Evolutionary conservation across 805 yeast species (phyloP).

Genomic region (Suhomyces kilbournensis): DNA sequence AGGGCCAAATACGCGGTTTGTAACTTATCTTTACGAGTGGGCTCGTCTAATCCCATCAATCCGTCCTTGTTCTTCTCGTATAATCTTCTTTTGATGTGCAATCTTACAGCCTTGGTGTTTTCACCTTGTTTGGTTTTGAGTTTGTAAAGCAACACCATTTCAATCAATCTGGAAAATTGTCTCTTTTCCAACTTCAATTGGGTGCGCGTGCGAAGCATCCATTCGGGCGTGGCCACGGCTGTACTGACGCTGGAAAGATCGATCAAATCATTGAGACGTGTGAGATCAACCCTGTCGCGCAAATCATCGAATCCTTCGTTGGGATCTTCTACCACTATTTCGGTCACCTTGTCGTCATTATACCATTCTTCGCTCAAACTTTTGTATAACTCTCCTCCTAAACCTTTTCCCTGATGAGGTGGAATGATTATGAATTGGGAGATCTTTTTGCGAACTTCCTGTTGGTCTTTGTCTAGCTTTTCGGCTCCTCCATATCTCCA

Average conservation of each 20-base stretch:
- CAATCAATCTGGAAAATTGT: constrained; percentile 74
- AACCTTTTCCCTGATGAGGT: constrained; percentile 68
- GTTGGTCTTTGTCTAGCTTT: constrained; percentile 45
- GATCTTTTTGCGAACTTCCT: constrained; percentile 61
- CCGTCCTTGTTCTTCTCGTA: constrained; percentile 81
- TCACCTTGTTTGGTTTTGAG: constrained; percentile 20
- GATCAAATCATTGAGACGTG: constrained; percentile 17
- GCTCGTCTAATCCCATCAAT: constrained; percentile 59
- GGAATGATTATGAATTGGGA: constrained; percentile 88
- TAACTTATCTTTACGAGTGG: constrained; percentile 64
- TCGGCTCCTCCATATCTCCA: constrained; percentile 65
- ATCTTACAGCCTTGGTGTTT: constrained; percentile 43
- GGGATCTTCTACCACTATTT: constrained; percentile 92
- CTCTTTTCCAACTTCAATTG: constrained; percentile 64
- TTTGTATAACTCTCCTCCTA: constrained; percentile 68
- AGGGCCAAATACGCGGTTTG: constrained; percentile 71
- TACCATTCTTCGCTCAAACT: constrained; percentile 56
- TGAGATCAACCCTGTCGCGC: constrained; percentile 77
- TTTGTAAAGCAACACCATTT: constrained; percentile 61
- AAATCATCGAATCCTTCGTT: constrained; percentile 88
- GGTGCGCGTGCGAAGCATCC: constrained; percentile 42
- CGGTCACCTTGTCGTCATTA: constrained; percentile 50
- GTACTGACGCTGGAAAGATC: constrained; percentile 19
- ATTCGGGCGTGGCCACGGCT: constrained; percentile 17
- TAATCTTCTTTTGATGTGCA: constrained; percentile 70